phyloP scores from a whole-genome alignment of 345 rosid genomes.

The Eucalyptus polyanthemos region DNA sequence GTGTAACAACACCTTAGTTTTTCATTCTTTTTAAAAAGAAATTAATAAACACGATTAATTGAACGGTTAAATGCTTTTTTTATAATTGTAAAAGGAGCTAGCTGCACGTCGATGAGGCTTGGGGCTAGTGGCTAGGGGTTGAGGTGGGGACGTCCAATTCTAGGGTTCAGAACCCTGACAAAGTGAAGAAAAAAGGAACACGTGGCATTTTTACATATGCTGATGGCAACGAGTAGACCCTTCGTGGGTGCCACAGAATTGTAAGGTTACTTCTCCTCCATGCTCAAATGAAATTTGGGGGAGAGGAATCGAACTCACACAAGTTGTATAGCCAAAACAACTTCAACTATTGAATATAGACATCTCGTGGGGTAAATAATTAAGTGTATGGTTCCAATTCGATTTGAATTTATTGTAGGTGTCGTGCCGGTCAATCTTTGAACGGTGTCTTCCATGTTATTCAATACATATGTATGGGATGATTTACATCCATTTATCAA shows the following conservation, averaged over 20 bases:
- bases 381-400: background rate
- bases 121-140: background rate
- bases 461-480: background rate
- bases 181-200: background rate
- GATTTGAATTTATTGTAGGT: background rate
- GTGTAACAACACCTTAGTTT: background rate
- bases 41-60: background rate
- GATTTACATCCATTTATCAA: background rate
- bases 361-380: background rate
- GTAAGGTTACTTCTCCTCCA: background rate
- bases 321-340: background rate
- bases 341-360: background rate
- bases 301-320: background rate
- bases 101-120: background rate
- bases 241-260: background rate
- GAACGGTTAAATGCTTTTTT: background rate
- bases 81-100: background rate
- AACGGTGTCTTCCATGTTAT: background rate
- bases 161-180: background rate
- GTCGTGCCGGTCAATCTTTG: background rate
- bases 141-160: background rate
- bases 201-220: background rate
- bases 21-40: background rate
- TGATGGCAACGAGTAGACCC: background rate
- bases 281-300: background rate